Evolutionary conservation across 805 yeast species (phyloP).

Genomic region (Barnettozyma pratensis): DNA sequence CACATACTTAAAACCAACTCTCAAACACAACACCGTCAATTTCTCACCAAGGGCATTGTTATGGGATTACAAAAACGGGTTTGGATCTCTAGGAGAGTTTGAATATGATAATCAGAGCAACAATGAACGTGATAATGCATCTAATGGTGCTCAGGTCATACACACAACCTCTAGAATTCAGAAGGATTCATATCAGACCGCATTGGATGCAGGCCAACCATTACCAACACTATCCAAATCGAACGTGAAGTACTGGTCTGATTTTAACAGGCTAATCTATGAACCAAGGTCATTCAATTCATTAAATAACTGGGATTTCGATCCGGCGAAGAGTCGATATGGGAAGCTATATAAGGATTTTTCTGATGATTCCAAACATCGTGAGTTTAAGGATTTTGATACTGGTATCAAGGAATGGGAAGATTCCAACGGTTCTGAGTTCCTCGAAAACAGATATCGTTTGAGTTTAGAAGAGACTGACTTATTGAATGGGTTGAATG

Average conservation of each 20-base stretch:
- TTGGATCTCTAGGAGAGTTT: constrained; percentile 57
- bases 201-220: constrained; percentile 46
- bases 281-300: constrained; percentile 54
- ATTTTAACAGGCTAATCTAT: constrained; percentile 63
- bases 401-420: constrained; percentile 61
- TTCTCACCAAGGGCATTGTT: constrained; percentile 76
- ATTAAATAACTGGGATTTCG: constrained; percentile 56
- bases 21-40: constrained; percentile 38
- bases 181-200: constrained; percentile 58
- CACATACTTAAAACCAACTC: constrained; percentile 41
- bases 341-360: constrained; percentile 22
- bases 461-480: constrained; percentile 71
- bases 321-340: constrained; percentile 28
- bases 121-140: constrained; percentile 9
- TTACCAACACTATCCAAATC: constrained; percentile 31
- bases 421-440: constrained; percentile 37
- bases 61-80: constrained; percentile 79
- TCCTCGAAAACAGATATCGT: constrained; percentile 56
- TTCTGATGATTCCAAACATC: constrained; percentile 15
- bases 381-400: constrained; percentile 42
- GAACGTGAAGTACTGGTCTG: constrained; percentile 71
- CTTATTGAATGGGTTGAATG: constrained; percentile 61
- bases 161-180: constrained; percentile 31
- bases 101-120: constrained; percentile 34
- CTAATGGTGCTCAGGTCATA: constrained; percentile 24